Base-by-base conservation (phyloP, 495 filamentous ascomycete species). In the Aspergillus funiculosus region DNA sequence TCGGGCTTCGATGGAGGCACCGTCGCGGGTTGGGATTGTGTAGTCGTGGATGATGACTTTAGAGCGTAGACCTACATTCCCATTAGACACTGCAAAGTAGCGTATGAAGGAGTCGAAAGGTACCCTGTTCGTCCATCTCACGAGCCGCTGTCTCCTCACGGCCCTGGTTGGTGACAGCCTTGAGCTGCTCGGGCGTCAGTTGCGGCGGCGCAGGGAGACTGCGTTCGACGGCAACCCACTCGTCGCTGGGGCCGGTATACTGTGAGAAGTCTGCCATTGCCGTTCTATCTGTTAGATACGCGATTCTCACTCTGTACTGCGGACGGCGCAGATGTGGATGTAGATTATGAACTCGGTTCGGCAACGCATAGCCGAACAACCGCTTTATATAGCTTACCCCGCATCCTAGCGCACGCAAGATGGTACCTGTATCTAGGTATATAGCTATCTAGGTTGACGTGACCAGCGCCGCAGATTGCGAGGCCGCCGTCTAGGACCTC, bases 381-480 rank as follows among this genome's bases (percentile, higher is more conserved):
- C n/a, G n/a, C n/a, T n/a, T n/a, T n/a, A n/a, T n/a, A n/a, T n/a
- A n/a, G n/a, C n/a, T n/a, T n/a, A n/a, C n/a, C n/a, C n/a, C n/a
- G n/a, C n/a, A n/a, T n/a, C n/a, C n/a, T n/a, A n/a, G n/a, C n/a
- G n/a, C n/a, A n/a, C n/a, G n/a, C n/a, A n/a, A n/a, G n/a, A n/a
- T n/a, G n/a, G n/a, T n/a, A n/a, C n/a, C n/a, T n/a, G n/a, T n/a
- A n/a, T n/a, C n/a, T n/a, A n/a, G n/a, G n/a, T n/a, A n/a, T n/a
- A 45, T 76, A 6, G 57, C 75, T 1, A 43, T 71, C 34, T 44
- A 59, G 4, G 75, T 60, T 7, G 74, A 82, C 41, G 74, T 79
- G 10, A 77, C 74, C 0, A 59, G 53, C 5, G 62, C 61, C n/a
- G 31, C 26, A 2, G 74, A 78, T 49, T 81, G 78, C 31, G 21